Percentiles rank a stretch among this genome's conserved stretches.
phyloP scores from a whole-genome alignment of 2,329 filamentous ascomycete species.

The Helicocarpus griseus region DNA sequence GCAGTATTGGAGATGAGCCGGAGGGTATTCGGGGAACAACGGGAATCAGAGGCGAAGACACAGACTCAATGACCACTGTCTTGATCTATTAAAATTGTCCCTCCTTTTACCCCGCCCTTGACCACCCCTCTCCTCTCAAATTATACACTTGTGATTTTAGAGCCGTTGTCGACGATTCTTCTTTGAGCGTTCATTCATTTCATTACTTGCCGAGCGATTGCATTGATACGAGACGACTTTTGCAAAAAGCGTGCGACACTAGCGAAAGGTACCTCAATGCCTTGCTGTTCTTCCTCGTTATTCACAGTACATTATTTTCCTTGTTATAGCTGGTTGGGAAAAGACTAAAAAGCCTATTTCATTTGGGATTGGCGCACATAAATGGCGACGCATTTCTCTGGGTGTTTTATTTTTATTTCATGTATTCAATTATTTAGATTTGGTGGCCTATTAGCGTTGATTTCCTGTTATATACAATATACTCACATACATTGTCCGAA shows the following conservation, averaged over 20 bases:
- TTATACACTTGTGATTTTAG: not conserved
- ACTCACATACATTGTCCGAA: not conserved
- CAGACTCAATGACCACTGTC: constrained; percentile 9
- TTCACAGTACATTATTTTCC: not conserved
- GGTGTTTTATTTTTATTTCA: not conserved
- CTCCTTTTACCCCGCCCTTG: not conserved
- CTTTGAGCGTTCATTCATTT: constrained; percentile 9
- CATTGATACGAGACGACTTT: constrained; percentile 6
- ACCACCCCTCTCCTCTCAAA: not conserved
- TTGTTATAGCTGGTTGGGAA: not conserved
- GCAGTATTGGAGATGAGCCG: constrained; percentile 87
- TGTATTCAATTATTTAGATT: not conserved
- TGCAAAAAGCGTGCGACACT: not conserved
- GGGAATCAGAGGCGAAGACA: constrained; percentile 48
- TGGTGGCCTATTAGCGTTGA: not conserved
- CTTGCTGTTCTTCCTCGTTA: not conserved
- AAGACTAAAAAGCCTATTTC: not conserved
- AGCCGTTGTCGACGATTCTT: constrained; percentile 2
- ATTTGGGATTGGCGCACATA: not conserved
- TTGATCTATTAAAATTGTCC: too few relatives aligned
- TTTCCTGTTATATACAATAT: not conserved
- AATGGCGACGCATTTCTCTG: not conserved
- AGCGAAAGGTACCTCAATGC: not conserved
- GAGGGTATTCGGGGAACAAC: constrained; percentile 83
- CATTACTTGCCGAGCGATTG: constrained; percentile 20